Evolutionary conservation across 495 filamentous ascomycete species (phyloP).

Genomic region (Xylaria intraflava): DNA sequence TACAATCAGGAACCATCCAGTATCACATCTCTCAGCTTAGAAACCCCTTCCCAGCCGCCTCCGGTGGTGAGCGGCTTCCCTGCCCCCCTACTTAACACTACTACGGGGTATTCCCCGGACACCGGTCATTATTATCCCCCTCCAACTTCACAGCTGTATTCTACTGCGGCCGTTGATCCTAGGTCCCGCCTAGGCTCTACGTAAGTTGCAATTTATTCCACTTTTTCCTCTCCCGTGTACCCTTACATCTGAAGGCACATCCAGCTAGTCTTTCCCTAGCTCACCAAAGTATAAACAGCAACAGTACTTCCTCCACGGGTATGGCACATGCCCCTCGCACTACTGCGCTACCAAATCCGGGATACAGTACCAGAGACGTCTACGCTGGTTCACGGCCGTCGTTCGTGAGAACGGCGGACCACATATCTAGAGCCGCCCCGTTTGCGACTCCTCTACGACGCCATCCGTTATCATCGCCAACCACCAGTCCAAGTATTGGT

Average conservation of each 20-base stretch:
- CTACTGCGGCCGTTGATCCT: conserved; percentile 39
- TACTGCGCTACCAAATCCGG: conserved; percentile 43
- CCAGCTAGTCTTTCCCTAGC: conserved; percentile 21
- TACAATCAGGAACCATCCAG: conserved; percentile 42
- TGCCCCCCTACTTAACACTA: conserved; percentile 32
- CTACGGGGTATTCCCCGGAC: conserved; percentile 39
- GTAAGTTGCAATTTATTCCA: conserved; percentile 34
- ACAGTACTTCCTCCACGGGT: conserved; percentile 43
- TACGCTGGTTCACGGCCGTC: conserved; percentile 43
- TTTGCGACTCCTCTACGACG: conserved; percentile 40
- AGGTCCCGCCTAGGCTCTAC: conserved; percentile 45
- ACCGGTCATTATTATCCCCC: conserved; percentile 38
- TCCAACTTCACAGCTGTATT: conserved; percentile 36
- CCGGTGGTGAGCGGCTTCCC: conserved; percentile 40
- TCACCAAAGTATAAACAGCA: conserved; percentile 39
- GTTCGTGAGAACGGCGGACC: conserved; percentile 42
- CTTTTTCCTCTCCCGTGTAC: conserved; percentile 4
- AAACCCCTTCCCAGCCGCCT: conserved; percentile 40
- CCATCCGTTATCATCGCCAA: conserved; percentile 46
- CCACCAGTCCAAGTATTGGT: conserved; percentile 37
- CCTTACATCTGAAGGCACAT: conserved; percentile 10
- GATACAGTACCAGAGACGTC: conserved; percentile 42
- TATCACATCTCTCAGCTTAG: conserved; percentile 40
- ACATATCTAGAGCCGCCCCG: conserved; percentile 44
- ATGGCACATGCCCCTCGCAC: conserved; percentile 51